Percentiles rank a stretch among this genome's conserved stretches.
These are phyloP conservation scores for Bifiguratus adelaidae DNA, from an alignment of 192 early-diverging fungal genomes.

Conservation along the genomic window DNA sequence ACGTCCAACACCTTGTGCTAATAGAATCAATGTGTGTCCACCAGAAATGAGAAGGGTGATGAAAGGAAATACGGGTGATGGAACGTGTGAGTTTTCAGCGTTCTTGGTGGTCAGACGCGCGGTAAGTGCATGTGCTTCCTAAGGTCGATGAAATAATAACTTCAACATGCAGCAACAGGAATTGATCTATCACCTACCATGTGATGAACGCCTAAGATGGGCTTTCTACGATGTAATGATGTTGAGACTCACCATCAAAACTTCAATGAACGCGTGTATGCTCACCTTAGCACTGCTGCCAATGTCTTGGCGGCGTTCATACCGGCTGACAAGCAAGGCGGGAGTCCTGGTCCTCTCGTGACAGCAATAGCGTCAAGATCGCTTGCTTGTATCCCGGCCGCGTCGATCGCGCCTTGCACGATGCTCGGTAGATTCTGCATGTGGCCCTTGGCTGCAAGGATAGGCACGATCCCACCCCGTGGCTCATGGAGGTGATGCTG, in stretches of 20 bases:
- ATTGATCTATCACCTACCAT: slow-evolving; percentile 32
- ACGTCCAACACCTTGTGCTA: slow-evolving; percentile 40
- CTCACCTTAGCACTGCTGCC: slow-evolving; percentile 43
- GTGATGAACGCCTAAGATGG: slow-evolving; percentile 71
- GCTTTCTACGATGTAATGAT: slow-evolving; percentile 33
- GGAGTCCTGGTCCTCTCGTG: slow-evolving; percentile 65
- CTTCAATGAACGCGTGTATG: background rate
- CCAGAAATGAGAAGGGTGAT: slow-evolving; percentile 65
- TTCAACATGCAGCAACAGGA: background rate
- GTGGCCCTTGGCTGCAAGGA: slow-evolving; percentile 54
- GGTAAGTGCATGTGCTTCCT: slow-evolving; percentile 72
- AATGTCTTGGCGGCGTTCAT: slow-evolving; percentile 63
- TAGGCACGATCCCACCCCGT: slow-evolving; percentile 68
- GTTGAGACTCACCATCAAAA: no score
- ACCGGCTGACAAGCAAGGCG: slow-evolving; percentile 55
- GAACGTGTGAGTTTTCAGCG: slow-evolving; percentile 5
- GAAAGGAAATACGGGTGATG: slow-evolving; percentile 49
- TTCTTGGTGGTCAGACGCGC: slow-evolving; percentile 46
- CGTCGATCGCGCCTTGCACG: slow-evolving; percentile 44
- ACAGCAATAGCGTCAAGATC: slow-evolving; percentile 66
- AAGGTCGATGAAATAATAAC: background rate
- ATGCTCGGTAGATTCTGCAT: slow-evolving; percentile 49
- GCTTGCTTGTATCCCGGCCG: slow-evolving; percentile 31
- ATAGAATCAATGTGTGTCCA: slow-evolving; percentile 59
- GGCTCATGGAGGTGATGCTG: slow-evolving; percentile 60